Percentiles rank a stretch among this genome's conserved stretches.
These are phyloP conservation scores for Dendrobium chrysotoxum DNA, from an alignment of 106 monocot genomes.

Conservation along the genomic window DNA sequence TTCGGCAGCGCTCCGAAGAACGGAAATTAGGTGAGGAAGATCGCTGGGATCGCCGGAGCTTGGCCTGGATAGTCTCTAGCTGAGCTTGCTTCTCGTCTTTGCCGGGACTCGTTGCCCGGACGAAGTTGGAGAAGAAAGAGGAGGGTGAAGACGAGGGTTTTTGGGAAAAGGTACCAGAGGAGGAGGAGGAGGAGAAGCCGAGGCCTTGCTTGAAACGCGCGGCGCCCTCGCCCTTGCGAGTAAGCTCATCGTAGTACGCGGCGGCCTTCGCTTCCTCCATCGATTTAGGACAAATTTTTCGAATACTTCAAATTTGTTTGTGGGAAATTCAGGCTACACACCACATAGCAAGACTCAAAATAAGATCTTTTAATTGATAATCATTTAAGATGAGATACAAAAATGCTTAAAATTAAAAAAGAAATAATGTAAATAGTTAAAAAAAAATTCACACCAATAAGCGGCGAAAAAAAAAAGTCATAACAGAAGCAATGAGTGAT, in stretches of 20 bases:
- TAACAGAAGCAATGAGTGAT: no score
- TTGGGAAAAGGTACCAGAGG: constrained; percentile 9
- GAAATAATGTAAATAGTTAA: no score
- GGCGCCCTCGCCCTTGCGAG: constrained; percentile 72
- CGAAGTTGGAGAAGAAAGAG: constrained; percentile 46
- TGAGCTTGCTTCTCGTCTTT: constrained; percentile 17
- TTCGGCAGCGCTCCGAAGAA: not conserved
- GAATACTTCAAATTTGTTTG: no score
- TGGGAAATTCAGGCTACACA: no score
- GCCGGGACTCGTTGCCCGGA: constrained; percentile 47
- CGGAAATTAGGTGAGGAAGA: not conserved
- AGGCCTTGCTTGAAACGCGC: constrained; percentile 78
- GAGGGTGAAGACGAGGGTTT: constrained; percentile 13
- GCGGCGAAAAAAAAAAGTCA: no score
- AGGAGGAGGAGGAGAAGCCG: constrained; percentile 55
- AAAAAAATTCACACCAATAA: no score
- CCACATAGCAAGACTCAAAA: no score
- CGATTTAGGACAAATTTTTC: not conserved
- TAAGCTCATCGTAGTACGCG: constrained; percentile 91
- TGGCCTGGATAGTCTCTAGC: constrained; percentile 40
- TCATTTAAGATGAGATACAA: no score
- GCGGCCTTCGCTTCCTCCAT: constrained; percentile 82
- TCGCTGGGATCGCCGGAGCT: constrained; percentile 14
- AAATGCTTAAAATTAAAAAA: no score
- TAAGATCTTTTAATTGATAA: no score